Evolutionary conservation across 352 stramenopile species (phyloP).

Genomic region (Pythium folliculosum): DNA sequence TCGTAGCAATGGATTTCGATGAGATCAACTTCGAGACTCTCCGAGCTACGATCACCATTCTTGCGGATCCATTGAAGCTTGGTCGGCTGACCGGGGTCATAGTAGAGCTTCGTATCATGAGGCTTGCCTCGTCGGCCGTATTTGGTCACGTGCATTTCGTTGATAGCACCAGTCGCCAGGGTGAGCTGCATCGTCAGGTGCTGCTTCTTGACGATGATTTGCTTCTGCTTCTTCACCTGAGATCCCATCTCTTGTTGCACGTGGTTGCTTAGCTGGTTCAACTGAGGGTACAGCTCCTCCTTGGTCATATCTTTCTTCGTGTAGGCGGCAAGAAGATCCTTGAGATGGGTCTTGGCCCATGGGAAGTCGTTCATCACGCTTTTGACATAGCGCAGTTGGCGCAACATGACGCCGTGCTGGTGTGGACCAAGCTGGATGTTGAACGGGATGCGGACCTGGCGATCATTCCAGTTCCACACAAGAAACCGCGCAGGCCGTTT

Average conservation of each 20-base stretch:
- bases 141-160: conserved; percentile 69
- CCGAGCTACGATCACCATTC: conserved; percentile 67
- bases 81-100: conserved; percentile 64
- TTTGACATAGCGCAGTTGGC: conserved; percentile 81
- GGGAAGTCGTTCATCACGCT: conserved; percentile 82
- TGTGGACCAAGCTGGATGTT: conserved; percentile 64
- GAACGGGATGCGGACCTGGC: conserved; percentile 50
- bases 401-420: conserved; percentile 81
- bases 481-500: conserved; percentile 52
- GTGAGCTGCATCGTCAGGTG: conserved; percentile 61
- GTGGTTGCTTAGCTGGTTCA: conserved; percentile 67
- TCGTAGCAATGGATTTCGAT: conserved; percentile 43
- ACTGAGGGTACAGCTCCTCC: conserved; percentile 75
- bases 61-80: conserved; percentile 78
- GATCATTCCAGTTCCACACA: conserved; percentile 69
- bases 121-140: conserved; percentile 71
- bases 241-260: conserved; percentile 59
- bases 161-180: conserved; percentile 59
- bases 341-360: conserved; percentile 76
- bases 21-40: conserved; percentile 58
- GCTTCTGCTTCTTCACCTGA: conserved; percentile 46
- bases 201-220: conserved; percentile 59
- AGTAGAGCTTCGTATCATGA: conserved; percentile 71
- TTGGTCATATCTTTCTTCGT: conserved; percentile 76
- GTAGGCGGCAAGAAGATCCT: conserved; percentile 63